Evolutionary conservation across 2,329 filamentous ascomycete genomes (phyloP).

Genomic region (Ascochyta clinopodiicola): DNA sequence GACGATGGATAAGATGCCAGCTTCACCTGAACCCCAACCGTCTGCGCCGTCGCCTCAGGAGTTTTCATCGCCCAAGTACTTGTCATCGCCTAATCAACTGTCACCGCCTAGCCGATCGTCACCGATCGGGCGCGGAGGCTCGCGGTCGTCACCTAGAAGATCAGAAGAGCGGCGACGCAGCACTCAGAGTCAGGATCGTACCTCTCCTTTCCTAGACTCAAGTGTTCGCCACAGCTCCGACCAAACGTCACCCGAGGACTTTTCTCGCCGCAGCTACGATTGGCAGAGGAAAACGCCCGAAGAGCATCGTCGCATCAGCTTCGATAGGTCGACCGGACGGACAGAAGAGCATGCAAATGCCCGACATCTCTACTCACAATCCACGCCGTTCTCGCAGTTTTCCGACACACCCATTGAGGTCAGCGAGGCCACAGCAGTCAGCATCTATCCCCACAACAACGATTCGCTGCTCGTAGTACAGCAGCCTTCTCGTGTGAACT

Average conservation of each 20-base stretch:
- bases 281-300: constrained; percentile 39
- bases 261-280: constrained; percentile 40
- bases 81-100: not conserved
- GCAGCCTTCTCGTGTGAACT: constrained; percentile 48
- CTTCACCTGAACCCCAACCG: constrained; percentile 19
- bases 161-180: constrained; percentile 40
- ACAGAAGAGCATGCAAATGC: constrained; percentile 48
- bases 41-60: not conserved
- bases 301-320: constrained; percentile 45
- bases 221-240: constrained; percentile 31
- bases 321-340: constrained; percentile 48
- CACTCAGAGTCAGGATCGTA: constrained; percentile 37
- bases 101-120: constrained; percentile 27
- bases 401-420: constrained; percentile 63
- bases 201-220: constrained; percentile 37
- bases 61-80: no score
- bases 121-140: constrained; percentile 31
- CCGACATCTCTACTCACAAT: constrained; percentile 57
- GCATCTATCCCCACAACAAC: constrained; percentile 69
- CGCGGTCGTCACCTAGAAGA: constrained; percentile 32
- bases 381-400: constrained; percentile 58
- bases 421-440: constrained; percentile 66
- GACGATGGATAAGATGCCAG: constrained; percentile 15
- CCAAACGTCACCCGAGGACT: constrained; percentile 38
- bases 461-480: constrained; percentile 70